Evolutionary conservation across 2,329 filamentous ascomycete genomes (phyloP), one percentile per base, ranked within the genome.

Genomic region (Neonectria hederae): DNA sequence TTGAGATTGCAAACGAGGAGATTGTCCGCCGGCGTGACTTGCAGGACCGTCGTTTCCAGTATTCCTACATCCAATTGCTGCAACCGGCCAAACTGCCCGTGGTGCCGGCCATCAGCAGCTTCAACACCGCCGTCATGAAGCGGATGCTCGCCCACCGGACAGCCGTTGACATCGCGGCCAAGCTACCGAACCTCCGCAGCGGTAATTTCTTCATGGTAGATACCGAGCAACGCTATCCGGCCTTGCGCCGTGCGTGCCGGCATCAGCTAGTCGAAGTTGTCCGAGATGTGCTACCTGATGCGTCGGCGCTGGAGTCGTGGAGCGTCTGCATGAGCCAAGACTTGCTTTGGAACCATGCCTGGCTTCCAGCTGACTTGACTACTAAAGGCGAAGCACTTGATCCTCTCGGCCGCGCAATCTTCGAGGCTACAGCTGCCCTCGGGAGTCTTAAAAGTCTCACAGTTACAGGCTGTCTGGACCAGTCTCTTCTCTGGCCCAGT

Each of bases 331-430:
- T 67, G 66, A 55, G 38, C 28, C 61, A 69, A 30, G 65, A 65
- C 52, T 48, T 65, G 26, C 65, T 69, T 24, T 69, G 62, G 66
- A 69, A 67, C 40, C 65, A 67, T 42, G 65, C 65, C 7, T 69
- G 66, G 66, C 26, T 62, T 24, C 66, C 59, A 4, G 59, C 59
- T 30, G 59, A 65, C 32, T 59, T 67, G 56, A 61, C 53, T 17
- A 13, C 19, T 13, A 38, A 26, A n/a, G 54, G 55, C 35, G 49
- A 45, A 38, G 40, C 62, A 19, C 58, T 49, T 43, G 66, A 69
- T 53, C 8, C 59, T 8, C 53, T 69, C 14, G 45, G 65, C 30
- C 30, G 43, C 40, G 65, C 65, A 10, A 60, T 69, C 30, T 65
- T 59, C 14, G 49, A 65, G 30, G 59, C 59, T 30, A 67, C 66